Evolutionary conservation across 495 filamentous ascomycete genomes (phyloP).

Genomic region (Achaetomiella virescens): DNA sequence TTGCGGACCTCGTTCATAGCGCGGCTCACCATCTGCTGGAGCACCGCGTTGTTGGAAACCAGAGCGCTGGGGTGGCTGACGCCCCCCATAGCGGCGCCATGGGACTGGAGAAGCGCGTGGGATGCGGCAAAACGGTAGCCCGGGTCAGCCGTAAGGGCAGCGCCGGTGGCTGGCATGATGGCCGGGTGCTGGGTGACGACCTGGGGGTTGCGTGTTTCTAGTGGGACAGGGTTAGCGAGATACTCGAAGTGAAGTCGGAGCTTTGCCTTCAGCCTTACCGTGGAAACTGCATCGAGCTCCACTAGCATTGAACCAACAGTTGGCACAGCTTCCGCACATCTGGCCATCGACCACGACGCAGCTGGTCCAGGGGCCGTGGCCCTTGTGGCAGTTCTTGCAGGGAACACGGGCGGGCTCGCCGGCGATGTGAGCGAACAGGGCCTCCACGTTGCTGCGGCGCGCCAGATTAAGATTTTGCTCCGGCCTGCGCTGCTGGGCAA

Average conservation of each 20-base stretch:
- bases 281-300: constrained; percentile 47
- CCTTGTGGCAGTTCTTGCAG: constrained; percentile 49
- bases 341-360: constrained; percentile 45
- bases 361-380: constrained; percentile 43
- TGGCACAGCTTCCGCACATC: constrained; percentile 48
- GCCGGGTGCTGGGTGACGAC: constrained; percentile 15
- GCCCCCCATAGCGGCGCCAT: constrained; percentile 9
- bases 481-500: constrained; percentile 39
- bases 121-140: constrained; percentile 19
- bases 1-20: constrained; percentile 37
- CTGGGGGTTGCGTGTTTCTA: constrained; percentile 27
- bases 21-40: constrained; percentile 33
- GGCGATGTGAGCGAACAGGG: constrained; percentile 45
- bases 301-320: constrained; percentile 49
- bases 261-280: constrained; percentile 27
- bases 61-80: constrained; percentile 19
- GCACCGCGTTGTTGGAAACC: constrained; percentile 30
- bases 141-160: constrained; percentile 23
- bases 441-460: constrained; percentile 46
- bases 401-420: constrained; percentile 37
- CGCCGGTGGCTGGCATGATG: constrained; percentile 14
- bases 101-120: constrained; percentile 16
- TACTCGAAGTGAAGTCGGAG: not conserved
- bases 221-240: not conserved
- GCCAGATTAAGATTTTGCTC: constrained; percentile 41